Conservation (phyloP, 371 early-diverging fungal genomes). For the Blyttiomyces sp. region DNA sequence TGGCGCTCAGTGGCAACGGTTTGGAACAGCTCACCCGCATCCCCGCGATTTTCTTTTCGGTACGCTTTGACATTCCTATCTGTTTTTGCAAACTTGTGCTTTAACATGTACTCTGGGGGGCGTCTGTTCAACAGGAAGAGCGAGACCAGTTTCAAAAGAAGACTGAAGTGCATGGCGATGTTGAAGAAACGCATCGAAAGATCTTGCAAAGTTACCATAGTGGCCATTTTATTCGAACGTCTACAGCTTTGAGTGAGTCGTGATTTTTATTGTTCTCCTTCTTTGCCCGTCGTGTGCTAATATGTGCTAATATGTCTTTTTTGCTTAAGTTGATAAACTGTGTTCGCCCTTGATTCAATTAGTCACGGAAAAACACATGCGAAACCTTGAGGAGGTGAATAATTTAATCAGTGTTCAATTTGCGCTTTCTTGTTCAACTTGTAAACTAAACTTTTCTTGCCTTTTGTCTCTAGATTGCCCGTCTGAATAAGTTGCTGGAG, state of each 20-base stretch:
- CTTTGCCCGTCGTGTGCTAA: too few species aligned
- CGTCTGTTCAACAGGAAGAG: conserved; percentile 2
- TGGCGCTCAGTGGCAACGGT: too few species aligned
- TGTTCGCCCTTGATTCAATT: conserved; percentile 53
- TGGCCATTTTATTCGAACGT: conserved; percentile 55
- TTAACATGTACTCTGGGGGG: too few species aligned
- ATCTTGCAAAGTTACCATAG: conserved; percentile 55
- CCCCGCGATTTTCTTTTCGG: conserved; percentile 19
- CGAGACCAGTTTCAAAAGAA: conserved; percentile 1
- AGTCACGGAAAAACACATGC: conserved; percentile 28
- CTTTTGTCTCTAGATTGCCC: too few species aligned
- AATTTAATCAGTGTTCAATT: too few species aligned
- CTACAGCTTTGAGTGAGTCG: conserved; percentile 22
- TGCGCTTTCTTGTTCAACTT: too few species aligned
- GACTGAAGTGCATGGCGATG: conserved; percentile 8
- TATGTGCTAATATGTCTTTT: too few species aligned
- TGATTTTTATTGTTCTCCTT: neutral
- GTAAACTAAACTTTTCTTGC: too few species aligned
- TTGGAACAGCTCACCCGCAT: conserved; percentile 13
- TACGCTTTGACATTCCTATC: conserved; percentile 16
- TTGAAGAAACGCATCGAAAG: conserved; percentile 24
- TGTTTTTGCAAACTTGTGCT: neutral
- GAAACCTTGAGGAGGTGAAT: conserved; percentile 27
- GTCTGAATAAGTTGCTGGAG: too few species aligned
- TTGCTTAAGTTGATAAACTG: conserved; percentile 54